Evolutionary conservation across 306 rosid genomes (phyloP), one percentile per base, ranked within the genome.

Genomic region (Malus sieversii): DNA sequence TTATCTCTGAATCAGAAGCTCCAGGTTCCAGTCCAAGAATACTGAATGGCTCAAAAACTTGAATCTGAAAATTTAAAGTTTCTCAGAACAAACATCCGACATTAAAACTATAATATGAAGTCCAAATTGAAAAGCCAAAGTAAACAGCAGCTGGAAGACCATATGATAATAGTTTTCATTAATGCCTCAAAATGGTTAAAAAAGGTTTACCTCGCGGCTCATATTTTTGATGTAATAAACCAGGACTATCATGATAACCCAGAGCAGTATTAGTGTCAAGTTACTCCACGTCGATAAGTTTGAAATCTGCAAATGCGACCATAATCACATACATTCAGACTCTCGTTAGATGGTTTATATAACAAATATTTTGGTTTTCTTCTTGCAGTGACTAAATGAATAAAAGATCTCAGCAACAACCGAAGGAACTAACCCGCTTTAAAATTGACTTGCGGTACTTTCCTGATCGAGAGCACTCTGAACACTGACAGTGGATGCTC

Each of bases 391-490:
- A n/a, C 25, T 0, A 22, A 71, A 27, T 66, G 20, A 29, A 68
- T 32, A 44, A 73, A 10, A 7, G 30, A 76, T 53, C 68, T 15
- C 32, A 53, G 10, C 59, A 48, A 70, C 67, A 71, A 76, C 6
- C 46, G 32, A 63, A 5, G 59, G 14, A 82, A 65, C 96, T 70
- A 64, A 96, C 98, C 88, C 86, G 84, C 89, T 89, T 84, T 44
- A 96, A 92, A 70, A 96, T 88, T 1, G 99, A 96, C 79, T 81
- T 92, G 16, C 92, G 92, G 81, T 92, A 92, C 89, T 96, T 96
- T 74, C 99, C 98, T 0, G 97, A 96, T 18, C 82, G 84, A 25
- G 86, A 72, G 83, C 98, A 96, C 35, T 96, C 99, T 79, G 92
- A 79, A 66, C 99, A 96, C 61, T 90, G 92, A 78, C 99, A 92